Evolutionary conservation across 495 filamentous ascomycete species (phyloP), one percentile per base, ranked within the genome.

Genomic region (Aspergillus avenaceus): DNA sequence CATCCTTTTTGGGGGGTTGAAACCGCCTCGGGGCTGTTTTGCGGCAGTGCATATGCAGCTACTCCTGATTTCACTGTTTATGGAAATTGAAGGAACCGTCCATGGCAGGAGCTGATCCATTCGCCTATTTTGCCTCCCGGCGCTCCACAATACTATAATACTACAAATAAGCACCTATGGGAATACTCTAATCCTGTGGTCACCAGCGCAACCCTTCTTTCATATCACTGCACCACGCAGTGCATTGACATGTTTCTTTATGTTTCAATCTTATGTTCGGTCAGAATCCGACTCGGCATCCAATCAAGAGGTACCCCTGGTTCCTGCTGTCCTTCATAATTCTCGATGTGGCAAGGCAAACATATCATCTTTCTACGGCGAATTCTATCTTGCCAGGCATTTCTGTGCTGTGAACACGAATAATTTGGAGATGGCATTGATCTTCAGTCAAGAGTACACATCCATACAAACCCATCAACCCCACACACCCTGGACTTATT

Each of bases 41-140:
- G 53, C 52, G 46, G 46, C 41, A 54, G 46, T 50, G 52, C 46
- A 49, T 32, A 44, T 54, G 45, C 37, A 38, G 24, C 47, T 55
- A 49, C 42, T 32, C 25, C 26, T 21, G 34, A n/a, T 19, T 38
- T 27, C 25, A 28, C 45, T 53, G 44, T 27, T 25, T 29, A 41
- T 25, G 29, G 50, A 19, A 23, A 40, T 46, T 36, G 41, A 32
- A 25, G 22, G 23, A 34, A 21, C 36, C 19, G 2, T 16, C 37
- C 37, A n/a, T 23, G 45, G 19, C 25, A 41, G 41, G 18, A 28
- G 11, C 32, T 38, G 25, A n/a, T 46, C 34, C 9, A 46, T 52
- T 46, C 42, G 34, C 34, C 32, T 46, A 7, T 25, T 28, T 9
- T 44, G 21, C 23, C 14, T 21, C 11, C 31, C 18, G n/a, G 22